Base-by-base conservation (phyloP, 331 rosid genomes). In the Spiraea crenata region DNA sequence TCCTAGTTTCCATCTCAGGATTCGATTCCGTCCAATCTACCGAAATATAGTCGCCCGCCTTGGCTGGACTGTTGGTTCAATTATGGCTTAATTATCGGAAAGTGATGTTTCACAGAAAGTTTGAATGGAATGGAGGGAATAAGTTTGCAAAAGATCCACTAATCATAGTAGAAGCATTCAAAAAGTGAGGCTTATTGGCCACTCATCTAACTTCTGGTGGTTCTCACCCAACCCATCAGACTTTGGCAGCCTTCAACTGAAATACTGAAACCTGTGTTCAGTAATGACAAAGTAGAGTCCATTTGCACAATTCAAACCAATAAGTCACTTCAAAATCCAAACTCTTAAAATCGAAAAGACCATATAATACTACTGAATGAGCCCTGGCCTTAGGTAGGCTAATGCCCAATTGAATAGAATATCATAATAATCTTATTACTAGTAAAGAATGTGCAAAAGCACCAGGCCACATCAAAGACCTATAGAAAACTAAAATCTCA, bases 231-330 rank as follows among this genome's bases (percentile, higher is more conserved):
- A 66, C 58, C 58, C 16, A 65, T 31, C 65, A 38, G 35, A 47
- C 7, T 70, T 70, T 44, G 74, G 65, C 45, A 57, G 54, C 34
- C 65, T 57, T 70, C 74, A 25, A 70, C 74, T 70, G 15, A 40
- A 41, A 31, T 1, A 13, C 9, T 41, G 52, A 15, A 14, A 40
- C 41, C 62, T 20, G 15, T 16, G 19, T 47, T 42, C 50, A 25
- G 19, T 7, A 49, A 2, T 49, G 54, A 49, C n/a, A 5, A 3
- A 2, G 39, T 68, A 25, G 2, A 25, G 31, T 25, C 31, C 31
- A 25, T 25, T 25, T 25, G 31, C 2, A 17, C 47, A 49, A 8
- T 67, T 65, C 8, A 50, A 13, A 65, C 57, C 7, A 47, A 57
- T 7, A 14, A 20, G 9, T 44, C 45, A 66, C 49, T 3, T 48